These are phyloP conservation scores for Echinochloa phyllopogon DNA, from an alignment of 176 grass and related monocot species.

Conservation along the genomic window DNA sequence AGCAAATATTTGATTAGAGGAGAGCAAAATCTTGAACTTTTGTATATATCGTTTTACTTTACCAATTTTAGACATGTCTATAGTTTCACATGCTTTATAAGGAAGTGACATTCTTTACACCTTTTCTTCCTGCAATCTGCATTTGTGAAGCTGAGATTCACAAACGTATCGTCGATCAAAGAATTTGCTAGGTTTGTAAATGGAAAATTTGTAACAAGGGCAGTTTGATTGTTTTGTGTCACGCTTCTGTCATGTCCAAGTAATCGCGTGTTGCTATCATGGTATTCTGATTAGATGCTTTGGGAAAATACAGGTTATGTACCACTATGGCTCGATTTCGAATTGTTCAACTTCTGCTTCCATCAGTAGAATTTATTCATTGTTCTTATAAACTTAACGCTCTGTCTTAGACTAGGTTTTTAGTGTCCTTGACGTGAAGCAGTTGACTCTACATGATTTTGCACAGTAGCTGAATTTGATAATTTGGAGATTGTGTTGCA, in stretches of 20 bases:
- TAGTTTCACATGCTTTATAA: neutral
- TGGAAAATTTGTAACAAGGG: neutral
- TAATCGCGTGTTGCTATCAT: conserved; percentile 6
- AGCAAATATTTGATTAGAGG: neutral
- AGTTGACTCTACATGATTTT: neutral
- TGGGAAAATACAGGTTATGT: neutral
- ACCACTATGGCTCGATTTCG: neutral
- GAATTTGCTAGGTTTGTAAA: conserved; percentile 23
- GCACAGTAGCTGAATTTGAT: neutral
- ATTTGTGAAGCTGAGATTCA: neutral
- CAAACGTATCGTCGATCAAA: neutral
- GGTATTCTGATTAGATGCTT: conserved; percentile 2
- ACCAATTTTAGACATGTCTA: conserved; percentile 9
- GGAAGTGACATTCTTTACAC: neutral
- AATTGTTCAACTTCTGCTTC: conserved; percentile 2
- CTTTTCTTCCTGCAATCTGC: neutral
- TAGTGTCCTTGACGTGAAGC: neutral
- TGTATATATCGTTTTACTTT: neutral
- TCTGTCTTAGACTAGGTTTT: neutral
- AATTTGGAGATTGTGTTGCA: conserved; percentile 22
- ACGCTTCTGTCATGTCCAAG: neutral
- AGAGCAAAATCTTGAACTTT: neutral
- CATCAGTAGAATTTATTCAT: conserved; percentile 8
- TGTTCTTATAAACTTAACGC: neutral
- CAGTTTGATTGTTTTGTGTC: neutral